These are phyloP conservation scores for Xylariaceae sp. DNA, from an alignment of 2,329 filamentous ascomycete species.

Conservation along the genomic window DNA sequence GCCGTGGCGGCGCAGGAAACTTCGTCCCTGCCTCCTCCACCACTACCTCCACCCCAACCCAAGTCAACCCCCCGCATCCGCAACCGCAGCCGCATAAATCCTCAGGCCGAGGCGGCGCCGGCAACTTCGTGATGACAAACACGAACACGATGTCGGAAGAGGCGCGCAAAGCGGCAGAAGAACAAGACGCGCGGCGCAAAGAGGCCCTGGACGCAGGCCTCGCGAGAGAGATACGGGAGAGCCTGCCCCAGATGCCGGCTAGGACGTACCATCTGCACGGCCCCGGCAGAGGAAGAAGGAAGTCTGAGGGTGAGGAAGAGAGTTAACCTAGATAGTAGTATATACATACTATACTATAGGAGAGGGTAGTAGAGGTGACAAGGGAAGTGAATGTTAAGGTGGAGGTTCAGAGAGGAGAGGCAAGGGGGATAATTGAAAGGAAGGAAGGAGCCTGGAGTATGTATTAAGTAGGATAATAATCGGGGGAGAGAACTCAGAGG, in stretches of 20 bases:
- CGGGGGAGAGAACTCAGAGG: too few relatives aligned
- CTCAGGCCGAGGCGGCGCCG: slow-evolving; percentile 52
- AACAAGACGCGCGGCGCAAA: neutral
- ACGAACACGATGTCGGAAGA: neutral
- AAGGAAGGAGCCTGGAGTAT: too few relatives aligned
- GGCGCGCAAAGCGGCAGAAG: neutral
- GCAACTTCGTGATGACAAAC: slow-evolving; percentile 39
- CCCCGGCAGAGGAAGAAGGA: neutral
- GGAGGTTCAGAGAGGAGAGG: too few relatives aligned
- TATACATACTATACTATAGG: too few relatives aligned
- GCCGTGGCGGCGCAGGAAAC: slow-evolving; percentile 60
- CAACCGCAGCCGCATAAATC: slow-evolving; percentile 13
- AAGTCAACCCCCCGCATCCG: slow-evolving; percentile 2
- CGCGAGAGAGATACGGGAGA: neutral
- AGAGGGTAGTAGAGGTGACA: neutral
- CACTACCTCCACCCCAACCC: slow-evolving; percentile 24
- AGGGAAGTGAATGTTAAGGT: neutral
- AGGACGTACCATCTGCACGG: slow-evolving; percentile 1
- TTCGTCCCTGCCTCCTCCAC: slow-evolving; percentile 37
- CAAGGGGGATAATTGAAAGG: too few relatives aligned
- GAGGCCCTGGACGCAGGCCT: neutral
- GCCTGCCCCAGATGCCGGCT: slow-evolving; percentile 1
- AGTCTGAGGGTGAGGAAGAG: slow-evolving; percentile 1
- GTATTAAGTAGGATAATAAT: too few relatives aligned
- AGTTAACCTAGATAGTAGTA: too few relatives aligned